Base-by-base conservation (phyloP, 192 early-diverging fungal species). In the Paraglomus brasilianum region DNA sequence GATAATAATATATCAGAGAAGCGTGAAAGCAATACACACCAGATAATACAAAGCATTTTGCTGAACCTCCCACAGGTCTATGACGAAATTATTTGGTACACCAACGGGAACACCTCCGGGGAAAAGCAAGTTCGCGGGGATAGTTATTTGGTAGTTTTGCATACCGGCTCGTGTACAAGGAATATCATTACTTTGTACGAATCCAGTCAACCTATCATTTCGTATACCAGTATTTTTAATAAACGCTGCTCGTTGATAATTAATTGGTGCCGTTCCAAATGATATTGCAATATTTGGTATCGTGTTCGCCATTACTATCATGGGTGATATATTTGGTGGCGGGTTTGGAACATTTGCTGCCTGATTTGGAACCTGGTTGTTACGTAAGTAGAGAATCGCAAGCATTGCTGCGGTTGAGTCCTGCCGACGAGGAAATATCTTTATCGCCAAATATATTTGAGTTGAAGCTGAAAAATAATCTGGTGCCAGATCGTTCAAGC, bases 251-350 rank as follows among this genome's bases (percentile, higher is more conserved):
- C 15, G 30, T 21, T 14, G 40, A 9, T 17, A 17, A 41, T 42
- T 49, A 40, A 62, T 21, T 8, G 66, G 39, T 21, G 67, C 52
- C 57, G 67, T 69, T 11, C 67, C 52, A 57, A 69, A 69, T 5
- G 67, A 69, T 22, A 17, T 56, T 30, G 24, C 38, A 53, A 56
- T 14, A 42, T 30, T 44, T 10, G 52, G 67, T 44, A 42, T 42
- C 9, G 53, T 59, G 21, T 39, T 39, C n/a, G n/a, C n/a, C n/a
- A n/a, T n/a, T n/a, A n/a, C n/a, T n/a, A n/a, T n/a, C n/a, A n/a
- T n/a, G n/a, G n/a, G n/a, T n/a, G n/a, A n/a, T n/a, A n/a, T n/a
- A n/a, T n/a, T n/a, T n/a, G n/a, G n/a, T n/a, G n/a, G n/a, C n/a
- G n/a, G n/a, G n/a, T n/a, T n/a, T n/a, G n/a, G n/a, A n/a, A n/a